A percentile compares a stretch with the other conserved stretches of the same genome.
Evolutionary conservation across 768 basidiomycete species (phyloP).

Genomic region (Macrolepiota fuliginosa): DNA sequence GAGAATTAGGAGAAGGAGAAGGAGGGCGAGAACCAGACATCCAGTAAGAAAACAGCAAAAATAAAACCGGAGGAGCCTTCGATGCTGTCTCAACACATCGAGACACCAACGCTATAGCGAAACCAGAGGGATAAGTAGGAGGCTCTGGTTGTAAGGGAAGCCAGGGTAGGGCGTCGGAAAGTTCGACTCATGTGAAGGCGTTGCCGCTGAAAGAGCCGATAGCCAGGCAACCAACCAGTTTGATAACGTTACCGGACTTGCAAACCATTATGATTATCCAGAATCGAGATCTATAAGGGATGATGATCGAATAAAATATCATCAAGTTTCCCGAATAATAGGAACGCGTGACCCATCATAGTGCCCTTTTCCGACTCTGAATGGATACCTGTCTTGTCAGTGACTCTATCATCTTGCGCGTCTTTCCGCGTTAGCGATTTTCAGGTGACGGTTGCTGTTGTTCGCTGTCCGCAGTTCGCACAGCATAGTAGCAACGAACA

Average conservation of each 20-base stretch:
- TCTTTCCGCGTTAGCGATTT: conserved; percentile 1
- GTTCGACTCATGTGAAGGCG: conserved; percentile 8
- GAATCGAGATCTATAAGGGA: conserved; percentile 9
- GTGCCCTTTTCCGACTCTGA: not conserved
- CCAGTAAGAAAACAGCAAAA: conserved; percentile 34
- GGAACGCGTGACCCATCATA: conserved; percentile 11
- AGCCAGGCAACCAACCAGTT: conserved; percentile 7
- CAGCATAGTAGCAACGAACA: conserved; percentile 12
- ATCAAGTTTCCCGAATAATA: not conserved
- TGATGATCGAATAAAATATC: conserved; percentile 7
- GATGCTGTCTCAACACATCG: conserved; percentile 45
- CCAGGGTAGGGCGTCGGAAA: conserved; percentile 19
- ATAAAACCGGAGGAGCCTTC: conserved; percentile 31
- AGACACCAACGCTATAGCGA: conserved; percentile 20
- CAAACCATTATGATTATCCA: conserved; percentile 10
- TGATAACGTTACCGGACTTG: conserved; percentile 11
- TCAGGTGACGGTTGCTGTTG: conserved; percentile 1
- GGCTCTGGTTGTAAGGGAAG: conserved; percentile 21
- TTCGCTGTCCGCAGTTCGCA: conserved; percentile 1
- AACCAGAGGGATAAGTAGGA: conserved; percentile 20
- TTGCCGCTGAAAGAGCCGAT: conserved; percentile 13
- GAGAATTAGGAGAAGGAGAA: conserved; percentile 41
- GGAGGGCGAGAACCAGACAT: conserved; percentile 50
- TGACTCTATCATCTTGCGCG: conserved; percentile 1
- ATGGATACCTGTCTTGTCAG: not conserved